These are phyloP conservation scores for Pterocarpus macrocarpus DNA, from an alignment of 306 rosid species.

Conservation along the genomic window DNA sequence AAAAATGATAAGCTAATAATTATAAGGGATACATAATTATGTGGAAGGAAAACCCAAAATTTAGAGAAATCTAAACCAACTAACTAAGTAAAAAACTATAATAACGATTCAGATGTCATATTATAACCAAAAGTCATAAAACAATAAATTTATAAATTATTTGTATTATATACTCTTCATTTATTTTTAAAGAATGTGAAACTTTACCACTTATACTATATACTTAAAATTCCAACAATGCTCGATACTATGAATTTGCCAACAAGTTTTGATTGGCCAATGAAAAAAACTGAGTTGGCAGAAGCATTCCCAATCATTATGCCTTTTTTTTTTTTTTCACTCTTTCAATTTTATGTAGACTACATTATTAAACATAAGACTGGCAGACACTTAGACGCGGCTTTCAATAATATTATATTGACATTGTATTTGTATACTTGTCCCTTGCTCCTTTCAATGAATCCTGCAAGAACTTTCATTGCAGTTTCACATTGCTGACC, in stretches of 20 bases:
- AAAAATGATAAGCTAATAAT: too few relatives aligned
- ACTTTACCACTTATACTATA: too few relatives aligned
- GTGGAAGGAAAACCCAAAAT: too few relatives aligned
- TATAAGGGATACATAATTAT: too few relatives aligned
- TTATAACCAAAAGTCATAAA: too few relatives aligned
- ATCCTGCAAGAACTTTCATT: not conserved
- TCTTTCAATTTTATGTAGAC: not conserved
- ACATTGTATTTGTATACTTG: not conserved
- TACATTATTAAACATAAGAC: not conserved
- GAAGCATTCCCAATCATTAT: not conserved
- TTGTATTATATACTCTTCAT: too few relatives aligned
- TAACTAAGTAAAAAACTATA: too few relatives aligned
- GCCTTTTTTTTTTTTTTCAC: not conserved
- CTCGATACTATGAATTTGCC: not conserved
- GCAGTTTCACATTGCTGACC: not conserved
- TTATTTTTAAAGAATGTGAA: too few relatives aligned
- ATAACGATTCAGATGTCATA: too few relatives aligned
- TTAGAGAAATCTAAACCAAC: too few relatives aligned
- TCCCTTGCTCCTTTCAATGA: not conserved
- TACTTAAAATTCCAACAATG: too few relatives aligned
- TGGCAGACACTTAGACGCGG: not conserved
- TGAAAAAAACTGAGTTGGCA: not conserved
- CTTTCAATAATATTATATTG: not conserved
- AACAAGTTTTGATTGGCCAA: not conserved
- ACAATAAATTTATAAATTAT: too few relatives aligned